Conservation (phyloP, 2,329 filamentous ascomycete species). For the Hirsutella minnesotensis region DNA sequence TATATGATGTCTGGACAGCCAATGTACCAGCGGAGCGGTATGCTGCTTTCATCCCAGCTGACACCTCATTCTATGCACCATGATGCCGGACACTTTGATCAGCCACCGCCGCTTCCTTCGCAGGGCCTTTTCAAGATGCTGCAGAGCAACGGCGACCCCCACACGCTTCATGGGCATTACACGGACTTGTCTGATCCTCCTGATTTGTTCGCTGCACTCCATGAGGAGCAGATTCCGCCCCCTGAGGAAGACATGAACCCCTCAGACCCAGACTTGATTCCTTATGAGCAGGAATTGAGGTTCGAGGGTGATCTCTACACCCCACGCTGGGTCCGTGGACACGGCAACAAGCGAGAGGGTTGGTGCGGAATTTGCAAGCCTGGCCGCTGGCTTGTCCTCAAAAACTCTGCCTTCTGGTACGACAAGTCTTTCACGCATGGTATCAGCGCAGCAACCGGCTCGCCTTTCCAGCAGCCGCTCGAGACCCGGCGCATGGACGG, state of each 20-base stretch:
- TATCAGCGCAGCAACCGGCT: slow-evolving; percentile 71
- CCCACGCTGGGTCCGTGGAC: slow-evolving; percentile 71
- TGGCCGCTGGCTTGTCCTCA: slow-evolving; percentile 74
- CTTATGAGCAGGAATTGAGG: slow-evolving; percentile 67
- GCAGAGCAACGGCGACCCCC: slow-evolving; percentile 61
- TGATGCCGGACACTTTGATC: slow-evolving; percentile 42
- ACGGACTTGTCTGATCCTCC: slow-evolving; percentile 64
- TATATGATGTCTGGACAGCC: slow-evolving; percentile 42
- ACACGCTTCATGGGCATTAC: slow-evolving; percentile 57
- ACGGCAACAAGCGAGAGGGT: slow-evolving; percentile 77
- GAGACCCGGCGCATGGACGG: slow-evolving; percentile 66
- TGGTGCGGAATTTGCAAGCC: slow-evolving; percentile 87
- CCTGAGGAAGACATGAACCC: slow-evolving; percentile 76
- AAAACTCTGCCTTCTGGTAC: slow-evolving; percentile 89
- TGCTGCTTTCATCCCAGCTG: slow-evolving; percentile 38
- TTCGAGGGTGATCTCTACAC: slow-evolving; percentile 78
- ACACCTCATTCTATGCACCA: slow-evolving; percentile 38
- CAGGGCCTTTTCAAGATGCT: slow-evolving; percentile 64
- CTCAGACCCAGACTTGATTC: slow-evolving; percentile 60
- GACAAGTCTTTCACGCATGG: slow-evolving; percentile 86
- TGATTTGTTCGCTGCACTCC: slow-evolving; percentile 63
- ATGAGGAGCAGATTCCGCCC: slow-evolving; percentile 61
- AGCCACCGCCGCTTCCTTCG: slow-evolving; percentile 51
- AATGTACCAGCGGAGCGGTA: slow-evolving; percentile 41
- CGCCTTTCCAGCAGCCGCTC: slow-evolving; percentile 65